phyloP scores from a whole-genome alignment of 495 filamentous ascomycete species.

The Aspergillus conjunctus region DNA sequence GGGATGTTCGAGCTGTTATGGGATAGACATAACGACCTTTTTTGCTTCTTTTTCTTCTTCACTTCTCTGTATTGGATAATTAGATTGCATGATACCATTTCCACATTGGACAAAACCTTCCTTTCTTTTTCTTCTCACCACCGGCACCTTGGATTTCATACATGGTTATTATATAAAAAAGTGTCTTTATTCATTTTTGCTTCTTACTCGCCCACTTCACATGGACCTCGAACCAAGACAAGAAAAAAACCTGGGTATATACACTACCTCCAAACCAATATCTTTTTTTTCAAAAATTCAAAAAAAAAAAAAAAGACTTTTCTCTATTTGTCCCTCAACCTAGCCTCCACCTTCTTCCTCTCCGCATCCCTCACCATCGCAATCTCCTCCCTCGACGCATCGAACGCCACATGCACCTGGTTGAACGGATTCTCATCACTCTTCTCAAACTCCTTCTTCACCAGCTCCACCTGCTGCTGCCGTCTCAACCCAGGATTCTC shows the following conservation, averaged over 20 bases:
- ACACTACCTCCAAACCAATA: constrained; percentile 3
- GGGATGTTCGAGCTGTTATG: constrained; percentile 80
- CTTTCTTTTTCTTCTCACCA: not conserved
- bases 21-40: constrained; percentile 28
- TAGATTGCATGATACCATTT: constrained; percentile 35
- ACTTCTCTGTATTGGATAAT: constrained; percentile 27
- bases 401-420: constrained; percentile 69
- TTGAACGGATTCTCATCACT: constrained; percentile 93
- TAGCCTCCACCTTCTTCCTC: constrained; percentile 71
- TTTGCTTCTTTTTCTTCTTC: constrained; percentile 11
- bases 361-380: constrained; percentile 64
- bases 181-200: not conserved
- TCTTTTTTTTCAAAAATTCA: not conserved
- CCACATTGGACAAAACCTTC: constrained; percentile 2
- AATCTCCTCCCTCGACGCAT: constrained; percentile 80
- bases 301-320: constrained; percentile 5
- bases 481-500: constrained; percentile 77
- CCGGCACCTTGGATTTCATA: not conserved
- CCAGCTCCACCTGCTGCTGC: constrained; percentile 76
- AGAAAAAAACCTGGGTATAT: constrained; percentile 23
- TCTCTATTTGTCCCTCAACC: constrained; percentile 51
- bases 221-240: not conserved
- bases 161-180: too few relatives aligned
- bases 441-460: constrained; percentile 88
- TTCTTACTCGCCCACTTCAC: not conserved